These are phyloP conservation scores for Pleurotus platypus DNA, from an alignment of 768 basidiomycete genomes.

Conservation along the genomic window DNA sequence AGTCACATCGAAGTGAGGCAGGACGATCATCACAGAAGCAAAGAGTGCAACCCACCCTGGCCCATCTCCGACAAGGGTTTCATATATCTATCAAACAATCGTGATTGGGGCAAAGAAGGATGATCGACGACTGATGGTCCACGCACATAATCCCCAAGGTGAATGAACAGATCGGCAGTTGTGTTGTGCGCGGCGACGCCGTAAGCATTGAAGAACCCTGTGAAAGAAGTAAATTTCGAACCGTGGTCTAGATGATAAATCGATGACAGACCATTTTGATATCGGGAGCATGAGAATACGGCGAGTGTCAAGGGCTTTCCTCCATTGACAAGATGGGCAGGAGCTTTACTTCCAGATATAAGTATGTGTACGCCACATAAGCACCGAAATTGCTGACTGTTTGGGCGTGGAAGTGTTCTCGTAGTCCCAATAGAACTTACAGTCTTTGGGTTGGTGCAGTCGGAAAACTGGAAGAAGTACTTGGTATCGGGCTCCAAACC, in stretches of 20 bases:
- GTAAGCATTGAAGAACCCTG: slow-evolving; percentile 63
- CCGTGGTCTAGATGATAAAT: not conserved
- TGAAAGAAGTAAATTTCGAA: not conserved
- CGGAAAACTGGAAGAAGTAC: slow-evolving; percentile 54
- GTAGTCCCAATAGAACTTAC: slow-evolving; percentile 48
- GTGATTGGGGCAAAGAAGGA: not conserved
- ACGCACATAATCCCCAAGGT: slow-evolving; percentile 59
- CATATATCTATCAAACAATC: slow-evolving; percentile 38
- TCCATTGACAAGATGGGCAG: slow-evolving; percentile 44
- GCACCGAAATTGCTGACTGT: slow-evolving; percentile 29
- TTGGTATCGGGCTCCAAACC: slow-evolving; percentile 45
- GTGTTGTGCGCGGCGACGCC: slow-evolving; percentile 51
- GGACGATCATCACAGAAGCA: not conserved
- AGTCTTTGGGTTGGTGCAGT: slow-evolving; percentile 43
- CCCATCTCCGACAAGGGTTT: slow-evolving; percentile 23
- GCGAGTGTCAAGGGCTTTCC: slow-evolving; percentile 51
- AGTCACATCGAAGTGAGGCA: not conserved
- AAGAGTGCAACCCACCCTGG: not conserved
- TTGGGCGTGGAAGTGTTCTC: slow-evolving; percentile 42
- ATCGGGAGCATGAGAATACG: slow-evolving; percentile 58
- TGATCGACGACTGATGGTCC: not conserved
- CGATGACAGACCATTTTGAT: slow-evolving; percentile 36
- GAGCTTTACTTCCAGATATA: slow-evolving; percentile 27
- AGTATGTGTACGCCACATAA: not conserved
- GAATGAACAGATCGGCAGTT: slow-evolving; percentile 49